Evolutionary conservation across 306 rosid genomes (phyloP).

Genomic region (Albizia julibrissin): DNA sequence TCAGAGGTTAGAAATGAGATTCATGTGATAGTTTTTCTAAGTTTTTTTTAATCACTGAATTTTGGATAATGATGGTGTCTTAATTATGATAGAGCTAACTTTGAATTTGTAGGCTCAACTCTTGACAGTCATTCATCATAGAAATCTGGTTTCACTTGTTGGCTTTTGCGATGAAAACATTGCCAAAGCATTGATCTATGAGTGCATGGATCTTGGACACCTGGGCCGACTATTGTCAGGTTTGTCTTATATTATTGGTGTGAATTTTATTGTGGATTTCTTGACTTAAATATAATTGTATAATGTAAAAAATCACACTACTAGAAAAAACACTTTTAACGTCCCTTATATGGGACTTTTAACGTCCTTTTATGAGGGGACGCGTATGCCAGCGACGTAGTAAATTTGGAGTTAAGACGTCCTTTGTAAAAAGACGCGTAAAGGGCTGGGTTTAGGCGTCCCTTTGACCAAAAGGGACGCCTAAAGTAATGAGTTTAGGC

Average conservation of each 20-base stretch:
- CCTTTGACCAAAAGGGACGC: too few species aligned
- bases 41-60: not conserved
- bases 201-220: not conserved
- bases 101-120: not conserved
- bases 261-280: too few species aligned
- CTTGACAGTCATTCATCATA: not conserved
- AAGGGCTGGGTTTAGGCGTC: too few species aligned
- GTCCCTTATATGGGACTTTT: too few species aligned
- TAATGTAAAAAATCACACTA: too few species aligned
- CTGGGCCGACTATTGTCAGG: constrained; percentile 33
- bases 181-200: constrained; percentile 25
- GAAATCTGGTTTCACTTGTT: not conserved
- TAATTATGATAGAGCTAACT: not conserved
- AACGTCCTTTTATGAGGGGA: too few species aligned
- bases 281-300: too few species aligned
- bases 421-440: too few species aligned
- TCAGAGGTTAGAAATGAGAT: not conserved
- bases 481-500: too few species aligned
- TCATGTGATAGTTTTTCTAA: not conserved
- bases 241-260: not conserved
- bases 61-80: not conserved
- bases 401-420: too few species aligned
- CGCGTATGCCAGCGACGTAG: too few species aligned
- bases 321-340: too few species aligned
- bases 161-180: constrained; percentile 33